A percentile compares a stretch with the other conserved stretches of the same genome.
Conservation (phyloP, 2,329 filamentous ascomycete species). For the Diaporthe capsici region DNA sequence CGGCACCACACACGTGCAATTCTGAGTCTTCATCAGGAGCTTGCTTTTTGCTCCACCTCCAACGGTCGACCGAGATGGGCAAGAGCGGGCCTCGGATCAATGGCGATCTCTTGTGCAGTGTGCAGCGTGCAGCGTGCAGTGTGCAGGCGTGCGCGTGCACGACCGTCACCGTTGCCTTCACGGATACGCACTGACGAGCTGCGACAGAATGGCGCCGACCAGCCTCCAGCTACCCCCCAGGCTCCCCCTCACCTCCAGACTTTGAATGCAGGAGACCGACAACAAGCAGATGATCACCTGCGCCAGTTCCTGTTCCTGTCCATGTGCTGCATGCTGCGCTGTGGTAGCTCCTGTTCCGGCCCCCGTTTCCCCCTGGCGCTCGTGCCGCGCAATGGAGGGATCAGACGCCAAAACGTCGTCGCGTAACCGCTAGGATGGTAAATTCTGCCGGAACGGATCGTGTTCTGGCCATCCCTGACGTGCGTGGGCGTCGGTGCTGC, state of each 20-base stretch:
- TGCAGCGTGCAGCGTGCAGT: constrained; percentile 15
- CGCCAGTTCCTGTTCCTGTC: constrained; percentile 24
- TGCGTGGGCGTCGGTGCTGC: constrained; percentile 9
- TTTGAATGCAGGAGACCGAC: constrained; percentile 1
- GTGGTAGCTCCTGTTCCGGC: constrained; percentile 21
- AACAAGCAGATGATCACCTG: constrained; percentile 13
- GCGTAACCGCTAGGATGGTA: constrained; percentile 33
- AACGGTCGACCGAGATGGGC: constrained; percentile 26
- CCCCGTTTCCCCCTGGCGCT: constrained; percentile 33
- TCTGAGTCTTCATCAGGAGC: constrained; percentile 6
- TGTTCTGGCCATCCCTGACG: constrained; percentile 15
- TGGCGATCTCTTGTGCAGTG: constrained; percentile 26
- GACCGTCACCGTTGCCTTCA: constrained; percentile 25
- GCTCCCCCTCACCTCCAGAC: not conserved
- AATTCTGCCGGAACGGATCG: constrained; percentile 36
- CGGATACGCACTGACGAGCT: constrained; percentile 29
- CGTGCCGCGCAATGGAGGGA: constrained; percentile 28
- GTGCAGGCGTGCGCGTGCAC: constrained; percentile 26
- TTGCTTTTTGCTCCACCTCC: constrained; percentile 26
- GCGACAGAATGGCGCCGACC: constrained; percentile 18
- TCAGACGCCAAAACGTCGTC: constrained; percentile 26
- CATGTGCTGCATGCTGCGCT: constrained; percentile 8
- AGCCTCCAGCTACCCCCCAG: constrained; percentile 1
- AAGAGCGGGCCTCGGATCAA: constrained; percentile 30
- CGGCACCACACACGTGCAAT: not conserved